Conservation (phyloP, 2,329 filamentous ascomycete species). For the Hirsutella thompsonii region DNA sequence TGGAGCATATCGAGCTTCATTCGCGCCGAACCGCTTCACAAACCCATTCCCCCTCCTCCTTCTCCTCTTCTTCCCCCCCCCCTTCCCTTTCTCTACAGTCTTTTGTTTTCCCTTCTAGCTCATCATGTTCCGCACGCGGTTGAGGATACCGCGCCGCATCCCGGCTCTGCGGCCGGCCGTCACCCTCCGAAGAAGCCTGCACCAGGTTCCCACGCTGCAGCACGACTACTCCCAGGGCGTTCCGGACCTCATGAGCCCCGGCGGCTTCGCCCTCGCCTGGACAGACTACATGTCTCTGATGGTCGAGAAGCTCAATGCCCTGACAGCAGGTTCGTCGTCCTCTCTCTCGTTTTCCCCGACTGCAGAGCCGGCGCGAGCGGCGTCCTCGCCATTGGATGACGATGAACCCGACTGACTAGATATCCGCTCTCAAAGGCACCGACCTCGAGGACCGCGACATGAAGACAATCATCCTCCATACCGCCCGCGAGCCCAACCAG, state of each 20-base stretch:
- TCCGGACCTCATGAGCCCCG: constrained; percentile 55
- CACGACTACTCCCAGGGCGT: constrained; percentile 41
- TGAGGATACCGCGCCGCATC: constrained; percentile 35
- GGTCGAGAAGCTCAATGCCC: constrained; percentile 61
- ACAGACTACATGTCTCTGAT: constrained; percentile 66
- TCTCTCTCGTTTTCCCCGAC: not conserved
- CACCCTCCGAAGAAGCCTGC: constrained; percentile 27
- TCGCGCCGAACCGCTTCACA: too few species aligned
- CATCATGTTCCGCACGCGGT: constrained; percentile 38
- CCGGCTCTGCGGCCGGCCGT: constrained; percentile 21
- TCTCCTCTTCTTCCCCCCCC: not conserved
- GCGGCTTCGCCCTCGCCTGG: constrained; percentile 68
- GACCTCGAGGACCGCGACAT: constrained; percentile 46
- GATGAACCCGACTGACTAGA: not conserved
- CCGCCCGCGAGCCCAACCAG: constrained; percentile 63
- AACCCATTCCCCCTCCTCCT: not conserved
- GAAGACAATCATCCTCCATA: constrained; percentile 58
- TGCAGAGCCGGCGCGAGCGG: too few species aligned
- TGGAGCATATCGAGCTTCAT: too few species aligned
- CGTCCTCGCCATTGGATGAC: too few species aligned
- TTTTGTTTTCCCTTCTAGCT: too few species aligned
- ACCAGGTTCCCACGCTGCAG: constrained; percentile 32
- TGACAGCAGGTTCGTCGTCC: constrained; percentile 53
- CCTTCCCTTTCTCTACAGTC: not conserved
- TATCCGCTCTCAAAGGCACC: constrained; percentile 34